Evolutionary conservation across 176 grass and related monocot genomes (phyloP).

Genomic region (Puya raimondii): DNA sequence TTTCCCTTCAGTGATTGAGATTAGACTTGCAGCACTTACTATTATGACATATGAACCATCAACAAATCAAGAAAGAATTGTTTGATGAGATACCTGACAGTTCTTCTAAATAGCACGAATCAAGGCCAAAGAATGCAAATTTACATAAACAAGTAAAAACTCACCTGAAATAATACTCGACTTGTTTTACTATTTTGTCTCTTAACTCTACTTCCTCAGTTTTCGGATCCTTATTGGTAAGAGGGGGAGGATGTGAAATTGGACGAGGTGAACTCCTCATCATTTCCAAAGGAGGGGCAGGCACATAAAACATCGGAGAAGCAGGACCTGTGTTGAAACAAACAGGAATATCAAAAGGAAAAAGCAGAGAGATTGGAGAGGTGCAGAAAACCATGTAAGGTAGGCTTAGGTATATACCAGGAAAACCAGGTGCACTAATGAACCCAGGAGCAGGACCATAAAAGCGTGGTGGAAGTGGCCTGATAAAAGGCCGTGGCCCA

Average conservation of each 20-base stretch:
- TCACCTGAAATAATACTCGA: slow-evolving; percentile 80
- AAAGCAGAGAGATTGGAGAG: too few relatives aligned
- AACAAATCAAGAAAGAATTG: too few relatives aligned
- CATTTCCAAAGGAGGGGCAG: slow-evolving; percentile 42
- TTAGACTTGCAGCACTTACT: too few relatives aligned
- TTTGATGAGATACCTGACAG: too few relatives aligned
- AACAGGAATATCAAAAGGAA: slow-evolving; percentile 8
- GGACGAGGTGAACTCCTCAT: slow-evolving; percentile 40
- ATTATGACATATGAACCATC: too few relatives aligned
- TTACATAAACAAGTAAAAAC: slow-evolving; percentile 10
- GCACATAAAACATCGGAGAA: slow-evolving; percentile 60
- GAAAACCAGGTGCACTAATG: slow-evolving; percentile 44
- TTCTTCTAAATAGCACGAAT: neutral
- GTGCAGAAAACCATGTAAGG: neutral
- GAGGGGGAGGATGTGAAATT: slow-evolving; percentile 27
- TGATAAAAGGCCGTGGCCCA: slow-evolving; percentile 45
- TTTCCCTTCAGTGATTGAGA: too few relatives aligned
- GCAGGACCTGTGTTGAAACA: slow-evolving; percentile 40
- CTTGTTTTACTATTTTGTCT: slow-evolving; percentile 51
- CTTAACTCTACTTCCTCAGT: slow-evolving; percentile 37
- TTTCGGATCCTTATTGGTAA: slow-evolving; percentile 25
- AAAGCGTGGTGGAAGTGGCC: slow-evolving; percentile 35
- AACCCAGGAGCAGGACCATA: slow-evolving; percentile 40
- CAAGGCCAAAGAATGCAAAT: slow-evolving; percentile 1
- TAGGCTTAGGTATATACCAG: slow-evolving; percentile 31